phyloP scores from a whole-genome alignment of 2,329 filamentous ascomycete genomes.

The Calonectria ilicicola region DNA sequence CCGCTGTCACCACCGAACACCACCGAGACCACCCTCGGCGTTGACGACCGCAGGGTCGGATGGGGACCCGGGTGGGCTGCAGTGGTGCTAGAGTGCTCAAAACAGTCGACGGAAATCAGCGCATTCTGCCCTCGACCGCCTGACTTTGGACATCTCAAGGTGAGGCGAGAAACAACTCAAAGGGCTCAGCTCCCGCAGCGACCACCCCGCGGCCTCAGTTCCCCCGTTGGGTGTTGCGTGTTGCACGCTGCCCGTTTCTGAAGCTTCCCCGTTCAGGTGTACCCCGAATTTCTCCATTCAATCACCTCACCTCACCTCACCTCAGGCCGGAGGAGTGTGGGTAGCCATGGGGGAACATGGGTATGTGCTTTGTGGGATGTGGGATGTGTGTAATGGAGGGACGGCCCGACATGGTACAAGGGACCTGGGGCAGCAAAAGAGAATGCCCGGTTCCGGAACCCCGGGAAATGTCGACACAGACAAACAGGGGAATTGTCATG shows the following conservation, averaged over 20 bases:
- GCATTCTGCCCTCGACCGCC: slow-evolving; percentile 40
- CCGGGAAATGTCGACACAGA: slow-evolving; percentile 30
- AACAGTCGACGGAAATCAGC: slow-evolving; percentile 22
- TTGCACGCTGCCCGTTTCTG: slow-evolving; percentile 12
- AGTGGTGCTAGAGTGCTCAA: slow-evolving; percentile 27
- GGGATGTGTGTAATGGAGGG: slow-evolving; percentile 23
- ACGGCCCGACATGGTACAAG: slow-evolving; percentile 16
- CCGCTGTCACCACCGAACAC: slow-evolving; percentile 28
- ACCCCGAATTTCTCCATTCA: slow-evolving; percentile 1
- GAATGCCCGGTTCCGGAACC: slow-evolving; percentile 38
- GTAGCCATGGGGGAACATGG: slow-evolving; percentile 32
- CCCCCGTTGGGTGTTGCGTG: neutral
- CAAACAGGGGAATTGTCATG: slow-evolving; percentile 25
- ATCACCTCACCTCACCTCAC: slow-evolving; percentile 29
- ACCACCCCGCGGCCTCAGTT: slow-evolving; percentile 16
- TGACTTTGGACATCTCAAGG: slow-evolving; percentile 30
- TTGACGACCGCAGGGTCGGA: slow-evolving; percentile 35
- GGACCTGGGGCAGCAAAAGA: slow-evolving; percentile 26
- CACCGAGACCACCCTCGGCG: slow-evolving; percentile 17
- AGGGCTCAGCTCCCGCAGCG: slow-evolving; percentile 24
- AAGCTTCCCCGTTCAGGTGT: neutral
- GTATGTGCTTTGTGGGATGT: slow-evolving; percentile 21
- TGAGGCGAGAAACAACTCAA: slow-evolving; percentile 15
- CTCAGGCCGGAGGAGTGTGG: slow-evolving; percentile 9
- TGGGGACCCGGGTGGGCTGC: slow-evolving; percentile 41